Evolutionary conservation across 176 grass and related monocot species (phyloP), one percentile per base, ranked within the genome.

Genomic region (Ananas comosus): DNA sequence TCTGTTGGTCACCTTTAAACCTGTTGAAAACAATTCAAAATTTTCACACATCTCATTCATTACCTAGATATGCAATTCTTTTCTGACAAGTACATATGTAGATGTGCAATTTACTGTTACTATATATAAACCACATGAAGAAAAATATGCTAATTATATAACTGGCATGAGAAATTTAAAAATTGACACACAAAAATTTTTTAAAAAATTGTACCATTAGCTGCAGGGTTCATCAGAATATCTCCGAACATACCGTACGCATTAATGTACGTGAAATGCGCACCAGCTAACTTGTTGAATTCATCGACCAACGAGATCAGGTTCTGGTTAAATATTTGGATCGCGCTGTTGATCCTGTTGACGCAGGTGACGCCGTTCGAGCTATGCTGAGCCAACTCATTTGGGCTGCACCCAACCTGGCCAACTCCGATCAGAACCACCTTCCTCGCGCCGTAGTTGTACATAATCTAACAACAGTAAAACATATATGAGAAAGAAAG

Each of bases 211-310:
- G 16, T 65, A 82, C 91, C 92, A 50, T 87, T 5, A 11, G 81
- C 25, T 9, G 50, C 74, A 0, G 94, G 79, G 2, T 84, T n/a
- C 12, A 76, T 90, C 13, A 84, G 1, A 70, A 97, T 83, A 76
- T 90, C 89, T 22, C 70, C 70, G 57, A 97, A 97, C 49, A 97
- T 88, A 2, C 79, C 77, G 17, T 90, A 93, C 50, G 16, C 70
- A 78, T 97, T 88, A 52, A 97, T 90, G 82, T 92, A 93, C 27
- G 87, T 90, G 86, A 97, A 97, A 29, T 86, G 82, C 48, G 89
- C 89, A 10, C 82, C 94, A 0, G 80, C 79, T 63, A 86, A 64
- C 17, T 54, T 69, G 74, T 97, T 97, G 81, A 93, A 82, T 81
- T 90, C 71, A 48, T 97, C 82, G 19, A 90, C 89, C 16, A 92